Evolutionary conservation across 768 basidiomycete genomes (phyloP), one percentile per base, ranked within the genome.

Genomic region (Roridomyces roridus): DNA sequence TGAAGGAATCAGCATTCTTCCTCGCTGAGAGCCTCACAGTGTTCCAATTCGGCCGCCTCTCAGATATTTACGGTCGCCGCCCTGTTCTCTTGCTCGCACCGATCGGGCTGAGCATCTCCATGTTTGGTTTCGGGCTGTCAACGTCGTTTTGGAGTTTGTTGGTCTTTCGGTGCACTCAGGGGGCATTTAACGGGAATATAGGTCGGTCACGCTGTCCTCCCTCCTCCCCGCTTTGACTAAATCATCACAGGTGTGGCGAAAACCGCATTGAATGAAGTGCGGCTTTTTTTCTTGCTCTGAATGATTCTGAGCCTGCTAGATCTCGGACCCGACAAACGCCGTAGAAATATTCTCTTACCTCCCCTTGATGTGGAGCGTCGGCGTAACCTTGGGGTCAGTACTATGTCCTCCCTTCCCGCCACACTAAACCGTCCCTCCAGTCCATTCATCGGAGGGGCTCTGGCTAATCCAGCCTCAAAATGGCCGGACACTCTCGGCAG

Each of bases 1-100:
- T 31, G 7, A 31, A 71, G 68, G 66, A 69, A 49, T 68, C 67
- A 10, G 28, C 68, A 0, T 70, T 69, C 43, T 70, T 69, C 52
- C 18, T 65, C 21, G 59, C 67, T 1, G 66, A 70, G 46, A 51
- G 56, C 6, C 35, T 67, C 1, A 63, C 65, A 6, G 65, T 68
- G 1, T 55, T 64, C 23, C 63, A 61, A 12, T 68, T 69, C 57
- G 63, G 63, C 15, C 57, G 68, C 5, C 57, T 68, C 11, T 70
- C 70, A 4, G 70, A 71, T 42, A 55, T 55, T 2, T 68, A 69
- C 21, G 70, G 70, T 0, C 56, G 70, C 6, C 51, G 64, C 14
- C 69, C 70, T 2, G 55, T 69, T 3, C 48, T 71, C 26, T 41
- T 70, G 12, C 35, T 67, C 0, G 70, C 55, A 1, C 58, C 66